Evolutionary conservation across 441 rosid genomes (phyloP).

Genomic region (Syzygium malaccense): DNA sequence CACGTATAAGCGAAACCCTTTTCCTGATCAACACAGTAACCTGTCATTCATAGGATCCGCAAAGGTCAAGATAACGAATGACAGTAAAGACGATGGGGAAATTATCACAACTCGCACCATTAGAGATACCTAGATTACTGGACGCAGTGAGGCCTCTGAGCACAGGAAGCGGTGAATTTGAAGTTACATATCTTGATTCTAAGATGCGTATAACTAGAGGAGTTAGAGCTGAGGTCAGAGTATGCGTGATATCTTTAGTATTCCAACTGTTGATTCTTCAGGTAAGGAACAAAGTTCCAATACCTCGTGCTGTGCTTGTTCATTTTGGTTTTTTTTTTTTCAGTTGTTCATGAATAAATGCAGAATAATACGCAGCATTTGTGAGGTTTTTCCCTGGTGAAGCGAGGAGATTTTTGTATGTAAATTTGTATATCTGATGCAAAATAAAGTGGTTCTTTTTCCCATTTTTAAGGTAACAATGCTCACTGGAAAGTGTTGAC

Average conservation of each 20-base stretch:
- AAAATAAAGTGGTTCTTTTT: too few species aligned
- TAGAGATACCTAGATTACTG: conserved; percentile 68
- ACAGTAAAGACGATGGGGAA: conserved; percentile 63
- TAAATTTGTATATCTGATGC: too few species aligned
- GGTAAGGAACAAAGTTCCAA: background rate
- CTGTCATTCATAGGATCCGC: conserved; percentile 36
- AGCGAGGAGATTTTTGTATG: too few species aligned
- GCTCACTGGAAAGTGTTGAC: too few species aligned
- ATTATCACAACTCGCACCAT: conserved; percentile 62
- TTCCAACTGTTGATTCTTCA: background rate
- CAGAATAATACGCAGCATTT: too few species aligned
- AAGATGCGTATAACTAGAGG: conserved; percentile 78
- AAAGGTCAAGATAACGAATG: conserved; percentile 57
- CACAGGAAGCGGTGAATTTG: conserved; percentile 66
- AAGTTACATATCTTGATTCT: conserved; percentile 59
- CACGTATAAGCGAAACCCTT: background rate
- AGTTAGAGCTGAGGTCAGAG: conserved; percentile 75
- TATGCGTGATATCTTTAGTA: conserved; percentile 31
- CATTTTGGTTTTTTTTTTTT: background rate
- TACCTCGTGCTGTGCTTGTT: background rate
- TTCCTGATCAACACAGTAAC: background rate
- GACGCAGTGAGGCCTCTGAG: conserved; percentile 61
- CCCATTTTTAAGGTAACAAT: too few species aligned
- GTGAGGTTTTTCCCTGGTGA: too few species aligned
- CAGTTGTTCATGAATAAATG: too few species aligned